Base-by-base conservation (phyloP, 441 rosid species). In the Melastoma candidum region DNA sequence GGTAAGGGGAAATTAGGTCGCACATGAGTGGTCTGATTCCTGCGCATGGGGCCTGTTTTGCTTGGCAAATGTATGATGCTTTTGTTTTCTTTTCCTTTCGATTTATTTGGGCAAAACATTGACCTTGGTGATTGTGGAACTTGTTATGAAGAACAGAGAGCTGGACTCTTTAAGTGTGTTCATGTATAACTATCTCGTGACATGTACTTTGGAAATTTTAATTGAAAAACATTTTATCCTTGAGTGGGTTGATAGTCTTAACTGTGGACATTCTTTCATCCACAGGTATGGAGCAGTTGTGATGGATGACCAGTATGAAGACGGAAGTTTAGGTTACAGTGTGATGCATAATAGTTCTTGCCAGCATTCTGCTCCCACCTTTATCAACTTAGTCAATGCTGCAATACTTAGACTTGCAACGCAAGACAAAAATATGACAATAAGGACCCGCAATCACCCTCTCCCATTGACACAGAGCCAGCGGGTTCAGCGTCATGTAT, bases 361-460 rank as follows among this genome's bases (percentile, higher is more conserved):
- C 70, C 98, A 93, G 74, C 97, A 93, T 77, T 87, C 87, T 51
- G 97, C 81, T 72, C 97, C 98, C 58, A 84, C 84, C 57, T 93
- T 66, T 72, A 83, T 93, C 69, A 93, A 88, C 71, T 69, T 88
- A 65, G 77, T 93, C 84, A 84, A 93, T 82, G 74, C 88, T 57
- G 97, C 97, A 25, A 80, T 93, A 68, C 93, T 93, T 64, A 81
- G 84, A 69, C 90, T 88, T 67, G 98, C 93, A 62, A 79, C 88
- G 44, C 77, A 74, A 52, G 74, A 83, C 70, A 74, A 68, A 61
- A 93, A 86, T 68, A 86, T 81, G 95, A 77, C 92, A 32, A 86
- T 93, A 71, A 74, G 53, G 62, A 81, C 93, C 25, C 85, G 93
- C 59, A 93, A 93, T 67, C 85, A 93, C 64, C 98, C 98, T 59